Conservation (phyloP, 306 rosid genomes). For the Malus fusca region DNA sequence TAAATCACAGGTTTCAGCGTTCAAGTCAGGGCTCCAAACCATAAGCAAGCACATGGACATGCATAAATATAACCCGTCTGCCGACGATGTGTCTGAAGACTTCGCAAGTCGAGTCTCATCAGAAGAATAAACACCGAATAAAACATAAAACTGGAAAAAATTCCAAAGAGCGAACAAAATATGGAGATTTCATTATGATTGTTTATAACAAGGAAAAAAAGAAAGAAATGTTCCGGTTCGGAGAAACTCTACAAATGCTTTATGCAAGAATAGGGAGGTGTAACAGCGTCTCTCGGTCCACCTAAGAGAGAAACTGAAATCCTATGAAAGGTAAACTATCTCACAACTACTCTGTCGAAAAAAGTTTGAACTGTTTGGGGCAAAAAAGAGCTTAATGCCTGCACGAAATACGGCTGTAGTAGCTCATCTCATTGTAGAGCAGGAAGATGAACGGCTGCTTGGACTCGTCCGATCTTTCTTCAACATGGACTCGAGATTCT, state of each 20-base stretch:
- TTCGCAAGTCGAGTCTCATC: no score
- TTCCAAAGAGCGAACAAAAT: background rate
- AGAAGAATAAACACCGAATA: background rate
- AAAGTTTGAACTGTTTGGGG: background rate
- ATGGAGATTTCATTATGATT: background rate
- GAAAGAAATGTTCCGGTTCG: background rate
- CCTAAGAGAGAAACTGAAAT: background rate
- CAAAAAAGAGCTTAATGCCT: background rate
- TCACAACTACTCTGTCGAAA: background rate
- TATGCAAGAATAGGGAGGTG: background rate
- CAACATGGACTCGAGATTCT: conserved; percentile 57
- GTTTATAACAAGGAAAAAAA: background rate
- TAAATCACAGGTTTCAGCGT: no score
- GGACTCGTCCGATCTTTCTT: conserved; percentile 38
- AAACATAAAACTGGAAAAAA: background rate
- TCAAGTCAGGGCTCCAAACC: background rate
- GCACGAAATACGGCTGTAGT: background rate
- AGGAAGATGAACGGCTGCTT: conserved; percentile 42
- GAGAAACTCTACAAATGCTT: background rate
- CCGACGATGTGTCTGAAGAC: no score
- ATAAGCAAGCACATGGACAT: background rate
- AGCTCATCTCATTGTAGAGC: conserved; percentile 28
- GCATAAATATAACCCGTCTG: background rate
- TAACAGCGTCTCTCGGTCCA: background rate
- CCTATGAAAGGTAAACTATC: background rate